These are phyloP conservation scores for Stephanodiscus minutulus DNA, from an alignment of 108 stramenopile genomes.

Conservation along the genomic window DNA sequence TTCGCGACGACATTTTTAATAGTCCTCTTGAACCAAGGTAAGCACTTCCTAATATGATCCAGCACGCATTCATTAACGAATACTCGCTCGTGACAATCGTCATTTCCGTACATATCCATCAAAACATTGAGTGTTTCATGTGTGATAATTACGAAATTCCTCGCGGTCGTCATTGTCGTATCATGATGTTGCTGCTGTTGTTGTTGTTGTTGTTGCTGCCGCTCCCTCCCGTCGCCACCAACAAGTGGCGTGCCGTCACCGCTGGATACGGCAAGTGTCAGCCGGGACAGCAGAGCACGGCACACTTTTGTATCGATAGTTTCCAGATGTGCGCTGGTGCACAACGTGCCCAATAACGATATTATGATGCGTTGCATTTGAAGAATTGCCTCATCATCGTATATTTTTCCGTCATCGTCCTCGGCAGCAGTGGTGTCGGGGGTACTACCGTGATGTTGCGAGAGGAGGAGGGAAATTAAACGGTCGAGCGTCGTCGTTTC, in stretches of 20 bases:
- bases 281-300: constrained; percentile 25
- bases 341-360: constrained; percentile 48
- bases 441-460: background rate
- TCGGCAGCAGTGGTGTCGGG: background rate
- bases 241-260: background rate
- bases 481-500: constrained; percentile 28
- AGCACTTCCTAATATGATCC: constrained; percentile 39
- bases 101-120: constrained; percentile 74
- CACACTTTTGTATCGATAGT: constrained; percentile 43
- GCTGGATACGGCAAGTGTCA: constrained; percentile 14
- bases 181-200: background rate
- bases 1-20: constrained; percentile 23
- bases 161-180: background rate
- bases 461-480: constrained; percentile 19
- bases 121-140: constrained; percentile 58
- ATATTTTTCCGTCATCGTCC: constrained; percentile 2
- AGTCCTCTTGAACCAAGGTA: constrained; percentile 45
- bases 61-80: constrained; percentile 51
- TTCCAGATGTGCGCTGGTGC: constrained; percentile 41
- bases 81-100: constrained; percentile 58
- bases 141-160: constrained; percentile 21
- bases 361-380: constrained; percentile 38
- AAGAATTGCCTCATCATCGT: constrained; percentile 19
- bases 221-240: background rate
- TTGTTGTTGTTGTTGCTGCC: background rate